Evolutionary conservation across 139 green algal genomes (phyloP).

Genomic region (Tetradesmus obliquus): DNA sequence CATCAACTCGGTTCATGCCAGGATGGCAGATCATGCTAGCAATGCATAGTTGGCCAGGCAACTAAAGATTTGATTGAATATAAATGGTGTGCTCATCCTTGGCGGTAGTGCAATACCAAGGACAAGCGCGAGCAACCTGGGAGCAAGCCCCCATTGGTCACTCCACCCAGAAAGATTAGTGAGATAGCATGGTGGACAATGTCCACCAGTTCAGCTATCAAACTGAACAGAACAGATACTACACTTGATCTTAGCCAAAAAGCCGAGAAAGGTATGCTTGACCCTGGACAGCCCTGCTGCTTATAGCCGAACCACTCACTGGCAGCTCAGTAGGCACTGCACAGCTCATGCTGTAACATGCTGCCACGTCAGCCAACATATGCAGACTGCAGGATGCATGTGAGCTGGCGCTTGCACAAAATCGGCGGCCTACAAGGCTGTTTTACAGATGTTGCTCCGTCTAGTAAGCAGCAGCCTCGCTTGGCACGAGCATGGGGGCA

Average conservation of each 20-base stretch:
- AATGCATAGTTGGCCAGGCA: no score
- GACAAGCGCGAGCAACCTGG: background rate
- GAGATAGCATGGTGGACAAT: slow-evolving; percentile 67
- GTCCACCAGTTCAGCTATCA: slow-evolving; percentile 72
- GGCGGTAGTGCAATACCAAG: slow-evolving; percentile 17
- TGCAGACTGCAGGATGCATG: background rate
- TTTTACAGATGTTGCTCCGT: background rate
- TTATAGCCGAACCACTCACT: background rate
- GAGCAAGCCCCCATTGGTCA: slow-evolving; percentile 7
- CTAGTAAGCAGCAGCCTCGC: background rate
- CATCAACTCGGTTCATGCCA: no score
- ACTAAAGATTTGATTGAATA: background rate
- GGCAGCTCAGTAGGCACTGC: background rate
- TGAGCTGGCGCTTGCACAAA: background rate
- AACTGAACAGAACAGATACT: slow-evolving; percentile 87
- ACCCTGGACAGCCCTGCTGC: background rate
- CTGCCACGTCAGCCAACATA: background rate
- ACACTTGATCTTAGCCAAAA: slow-evolving; percentile 91
- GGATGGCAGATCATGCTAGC: no score
- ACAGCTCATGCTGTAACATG: background rate
- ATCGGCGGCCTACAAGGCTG: background rate
- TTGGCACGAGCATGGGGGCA: no score
- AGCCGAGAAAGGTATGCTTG: slow-evolving; percentile 83
- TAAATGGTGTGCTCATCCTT: slow-evolving; percentile 19
- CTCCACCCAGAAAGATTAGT: slow-evolving; percentile 66